Conservation (phyloP, 805 yeast species). For the Suhomyces prunicola region DNA sequence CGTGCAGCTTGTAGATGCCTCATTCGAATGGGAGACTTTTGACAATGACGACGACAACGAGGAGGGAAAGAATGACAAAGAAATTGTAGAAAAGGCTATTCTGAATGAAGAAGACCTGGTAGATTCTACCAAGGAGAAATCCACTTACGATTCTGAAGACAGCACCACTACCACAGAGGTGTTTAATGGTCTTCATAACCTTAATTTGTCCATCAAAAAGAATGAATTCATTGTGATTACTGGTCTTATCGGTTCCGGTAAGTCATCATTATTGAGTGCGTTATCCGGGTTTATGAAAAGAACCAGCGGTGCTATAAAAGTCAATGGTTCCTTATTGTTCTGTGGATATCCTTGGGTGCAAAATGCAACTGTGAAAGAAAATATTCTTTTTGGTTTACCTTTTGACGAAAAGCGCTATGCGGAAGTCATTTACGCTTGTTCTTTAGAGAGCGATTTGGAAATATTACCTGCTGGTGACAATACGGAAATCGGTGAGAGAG, state of each 20-base stretch:
- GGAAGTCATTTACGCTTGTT: slow-evolving; percentile 60
- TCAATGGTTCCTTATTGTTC: slow-evolving; percentile 51
- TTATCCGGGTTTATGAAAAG: slow-evolving; percentile 69
- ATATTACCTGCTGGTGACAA: slow-evolving; percentile 70
- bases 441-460: slow-evolving; percentile 61
- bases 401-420: slow-evolving; percentile 51
- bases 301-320: slow-evolving; percentile 46
- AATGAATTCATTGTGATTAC: slow-evolving; percentile 76
- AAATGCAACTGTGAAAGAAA: slow-evolving; percentile 73
- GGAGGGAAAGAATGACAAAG: slow-evolving; percentile 9
- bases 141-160: slow-evolving; percentile 4
- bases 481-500: slow-evolving; percentile 83
- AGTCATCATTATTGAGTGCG: slow-evolving; percentile 68
- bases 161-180: not conserved
- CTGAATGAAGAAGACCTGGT: not conserved
- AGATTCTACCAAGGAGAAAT: slow-evolving; percentile 13
- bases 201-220: slow-evolving; percentile 51
- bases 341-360: slow-evolving; percentile 82
- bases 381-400: slow-evolving; percentile 64
- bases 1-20: slow-evolving; percentile 48
- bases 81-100: not conserved
- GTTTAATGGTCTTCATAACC: slow-evolving; percentile 46
- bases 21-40: slow-evolving; percentile 63
- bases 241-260: slow-evolving; percentile 82
- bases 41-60: slow-evolving; percentile 16